Percentiles rank a stretch among this genome's conserved stretches.
Evolutionary conservation across 129 eudicot genomes (phyloP).

Genomic region (Flaveria sonorensis): DNA sequence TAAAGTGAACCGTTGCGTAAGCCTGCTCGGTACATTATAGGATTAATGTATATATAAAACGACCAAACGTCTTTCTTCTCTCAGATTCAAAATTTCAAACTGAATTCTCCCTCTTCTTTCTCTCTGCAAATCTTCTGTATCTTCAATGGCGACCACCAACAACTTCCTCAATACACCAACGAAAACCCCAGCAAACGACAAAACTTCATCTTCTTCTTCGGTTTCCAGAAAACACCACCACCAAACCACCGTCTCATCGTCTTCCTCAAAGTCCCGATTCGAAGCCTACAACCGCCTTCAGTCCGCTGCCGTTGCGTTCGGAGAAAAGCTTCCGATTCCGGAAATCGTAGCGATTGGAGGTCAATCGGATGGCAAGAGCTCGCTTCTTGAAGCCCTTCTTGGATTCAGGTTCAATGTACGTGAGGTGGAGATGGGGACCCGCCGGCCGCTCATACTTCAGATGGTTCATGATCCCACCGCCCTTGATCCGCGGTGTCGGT

Average conservation of each 20-base stretch:
- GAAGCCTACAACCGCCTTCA: constrained; percentile 95
- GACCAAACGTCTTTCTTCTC: neutral
- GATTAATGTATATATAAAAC: neutral
- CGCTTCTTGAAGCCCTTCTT: constrained; percentile 92
- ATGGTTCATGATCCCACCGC: constrained; percentile 94
- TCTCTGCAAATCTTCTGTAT: constrained; percentile 5
- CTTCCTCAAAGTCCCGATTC: constrained; percentile 57
- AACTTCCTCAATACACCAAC: constrained; percentile 46
- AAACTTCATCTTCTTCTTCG: constrained; percentile 31
- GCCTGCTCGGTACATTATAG: too few species aligned
- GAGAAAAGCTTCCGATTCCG: constrained; percentile 94
- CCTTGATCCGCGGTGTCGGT: constrained; percentile 77
- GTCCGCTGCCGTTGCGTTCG: constrained; percentile 95
- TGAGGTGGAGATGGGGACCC: constrained; percentile 97
- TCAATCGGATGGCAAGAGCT: constrained; percentile 98
- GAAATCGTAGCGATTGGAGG: constrained; percentile 98
- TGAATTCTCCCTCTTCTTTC: constrained; percentile 19
- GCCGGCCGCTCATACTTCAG: constrained; percentile 90
- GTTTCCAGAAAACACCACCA: constrained; percentile 40
- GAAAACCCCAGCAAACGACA: constrained; percentile 46
- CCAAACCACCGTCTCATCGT: constrained; percentile 39
- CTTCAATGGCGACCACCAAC: constrained; percentile 56
- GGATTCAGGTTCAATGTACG: constrained; percentile 96
- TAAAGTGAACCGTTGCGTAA: too few species aligned
- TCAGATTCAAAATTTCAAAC: constrained; percentile 31